Evolutionary conservation across 495 filamentous ascomycete genomes (phyloP), one percentile per base, ranked within the genome.

Genomic region (Lasiosphaeria ovina): DNA sequence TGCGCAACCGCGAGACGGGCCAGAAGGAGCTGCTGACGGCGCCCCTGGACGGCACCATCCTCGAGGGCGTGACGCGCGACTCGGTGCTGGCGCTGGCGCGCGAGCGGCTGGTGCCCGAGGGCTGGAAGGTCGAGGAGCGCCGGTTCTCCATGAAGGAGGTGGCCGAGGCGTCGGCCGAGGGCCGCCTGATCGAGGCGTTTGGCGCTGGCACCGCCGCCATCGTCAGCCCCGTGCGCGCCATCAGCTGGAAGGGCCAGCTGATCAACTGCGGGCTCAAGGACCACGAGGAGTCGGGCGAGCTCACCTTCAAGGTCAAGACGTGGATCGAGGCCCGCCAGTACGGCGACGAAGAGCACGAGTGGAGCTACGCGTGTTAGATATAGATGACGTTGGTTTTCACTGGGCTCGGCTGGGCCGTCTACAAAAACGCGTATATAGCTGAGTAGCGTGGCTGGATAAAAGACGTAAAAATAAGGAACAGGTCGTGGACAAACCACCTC

Each of bases 321-420:
- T 98, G 94, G 94, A 97, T 98, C 62, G 92, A 97, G 76, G 87
- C 79, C 48, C 89, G 93, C 60, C 92, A 97, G 76, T 97, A 98
- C 71, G 94, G 94, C 49, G 92, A 96, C 66, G 92, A 95, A 73
- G 80, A 88, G 69, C 89, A 95, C 71, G 79, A 85, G 57, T 97
- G 92, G 92, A 92, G 91, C 65, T 77, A 83, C 61, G 56, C 74
- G 17, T 79, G 77, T 62, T 74, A 74, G 24, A 24, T 24, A 24
- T 24, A 24, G 57, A 14, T 24, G 24, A 24, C 24, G 24, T 24
- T 24, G 24, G 24, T 24, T 24, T 24, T 24, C 24, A 24, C 24
- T 24, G 24, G 24, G 24, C 24, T 24, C 24, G 24, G 24, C 24
- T 24, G 24, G 24, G 24, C 24, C 24, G 24, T 24, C 24, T 24